phyloP scores from a whole-genome alignment of 2,329 filamentous ascomycete genomes.

The Ophiostoma sp. region DNA sequence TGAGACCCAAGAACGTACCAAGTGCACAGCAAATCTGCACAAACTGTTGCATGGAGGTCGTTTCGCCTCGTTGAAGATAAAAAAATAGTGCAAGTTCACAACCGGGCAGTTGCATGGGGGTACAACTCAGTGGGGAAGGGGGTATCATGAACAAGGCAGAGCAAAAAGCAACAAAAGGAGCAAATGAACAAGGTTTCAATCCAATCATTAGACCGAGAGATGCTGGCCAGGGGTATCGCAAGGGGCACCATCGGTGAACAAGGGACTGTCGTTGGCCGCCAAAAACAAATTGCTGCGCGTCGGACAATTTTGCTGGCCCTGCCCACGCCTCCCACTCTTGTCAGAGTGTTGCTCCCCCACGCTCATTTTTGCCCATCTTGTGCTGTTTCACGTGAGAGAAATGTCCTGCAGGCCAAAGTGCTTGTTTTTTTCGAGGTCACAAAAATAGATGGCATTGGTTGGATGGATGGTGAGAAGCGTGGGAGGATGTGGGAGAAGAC shows the following conservation, averaged over 20 bases:
- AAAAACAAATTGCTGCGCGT: neutral
- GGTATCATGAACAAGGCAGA: neutral
- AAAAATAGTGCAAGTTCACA: neutral
- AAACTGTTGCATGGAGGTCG: neutral
- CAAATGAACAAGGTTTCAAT: neutral
- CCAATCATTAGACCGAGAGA: neutral
- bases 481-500: neutral
- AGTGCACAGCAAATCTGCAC: neutral
- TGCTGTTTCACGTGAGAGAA: slow-evolving; percentile 10
- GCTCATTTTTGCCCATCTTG: neutral
- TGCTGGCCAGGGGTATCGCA: neutral
- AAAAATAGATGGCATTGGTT: neutral
- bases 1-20: slow-evolving; percentile 2
- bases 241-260: neutral
- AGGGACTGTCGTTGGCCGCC: neutral
- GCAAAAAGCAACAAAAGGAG: neutral
- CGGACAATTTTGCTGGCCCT: neutral
- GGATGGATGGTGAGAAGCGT: neutral
- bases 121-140: neutral
- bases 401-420: slow-evolving; percentile 6
- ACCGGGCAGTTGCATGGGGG: neutral
- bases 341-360: neutral
- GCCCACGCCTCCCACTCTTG: neutral
- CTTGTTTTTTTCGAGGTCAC: neutral
- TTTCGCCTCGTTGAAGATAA: neutral